Base-by-base conservation (phyloP, 345 rosid genomes). In the Eucalyptus coolabah region DNA sequence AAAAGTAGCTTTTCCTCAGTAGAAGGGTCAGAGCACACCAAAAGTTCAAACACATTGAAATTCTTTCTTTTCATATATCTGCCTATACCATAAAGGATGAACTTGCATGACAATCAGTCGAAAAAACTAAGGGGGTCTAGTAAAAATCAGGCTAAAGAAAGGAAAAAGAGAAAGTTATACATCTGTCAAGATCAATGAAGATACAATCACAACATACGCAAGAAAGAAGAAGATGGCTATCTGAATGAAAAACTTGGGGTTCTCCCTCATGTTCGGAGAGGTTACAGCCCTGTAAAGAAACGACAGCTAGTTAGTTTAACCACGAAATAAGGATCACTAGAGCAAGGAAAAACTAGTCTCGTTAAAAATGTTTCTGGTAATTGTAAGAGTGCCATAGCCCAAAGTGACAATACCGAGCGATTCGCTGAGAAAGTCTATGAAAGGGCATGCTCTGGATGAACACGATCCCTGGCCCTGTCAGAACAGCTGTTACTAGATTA, bases 231-330 rank as follows among this genome's bases (percentile, higher is more conserved):
- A 98, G 87, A 97, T 89, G 86, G 97, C 99, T 90, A 97, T 95
- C 90, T 98, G 99, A 88, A 96, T 90, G 88, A 96, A 94, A 88
- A 97, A 93, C 93, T 96, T 96, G 49, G 99, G 99, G 91, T 97
- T 98, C 93, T 97, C 99, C 92, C 99, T 95, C 99, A 98, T 95
- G 95, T 98, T 98, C 54, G 99, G 99, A 32, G 99, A 97, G 51
- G 99, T 95, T 87, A 98, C 99, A 34, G 99, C 96, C 96, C 99
- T 98, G 96, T 90, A 91, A 91, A 89, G 45, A 89, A 89, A 82
- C 87, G 44, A 90, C 40, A 88, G 87, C 59, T 69, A 86, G 13
- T 86, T 50, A n/a, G 34, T 44, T 86, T n/a, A 87, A 86, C 45
- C 26, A 50, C 8, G 1, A 6, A 37, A 11, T 21, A 18, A 3